phyloP scores from a whole-genome alignment of 371 early-diverging fungal species.

The Cladochytrium tenue region DNA sequence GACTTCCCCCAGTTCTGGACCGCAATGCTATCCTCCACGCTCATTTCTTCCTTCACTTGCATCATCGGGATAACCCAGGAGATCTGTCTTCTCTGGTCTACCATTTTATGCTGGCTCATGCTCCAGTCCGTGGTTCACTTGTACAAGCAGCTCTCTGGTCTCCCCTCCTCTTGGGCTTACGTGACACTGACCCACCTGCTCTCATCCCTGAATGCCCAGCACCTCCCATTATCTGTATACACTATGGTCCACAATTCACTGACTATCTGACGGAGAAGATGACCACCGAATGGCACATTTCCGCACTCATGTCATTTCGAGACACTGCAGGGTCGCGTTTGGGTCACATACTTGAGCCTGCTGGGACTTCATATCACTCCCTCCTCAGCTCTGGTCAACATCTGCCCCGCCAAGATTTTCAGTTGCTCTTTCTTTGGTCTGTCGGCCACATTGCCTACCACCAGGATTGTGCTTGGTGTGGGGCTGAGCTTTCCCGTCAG shows the following conservation, averaged over 20 bases:
- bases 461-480: conserved; percentile 15
- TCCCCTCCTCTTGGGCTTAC: background rate
- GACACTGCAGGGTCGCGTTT: too few relatives aligned
- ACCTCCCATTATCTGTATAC: too few relatives aligned
- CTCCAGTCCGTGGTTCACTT: background rate
- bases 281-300: background rate
- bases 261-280: too few relatives aligned
- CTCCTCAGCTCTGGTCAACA: too few relatives aligned
- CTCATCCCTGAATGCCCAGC: background rate
- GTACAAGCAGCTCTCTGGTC: background rate
- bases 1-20: background rate
- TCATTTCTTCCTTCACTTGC: conserved; percentile 6
- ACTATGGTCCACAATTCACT: background rate
- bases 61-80: background rate
- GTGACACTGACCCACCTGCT: background rate
- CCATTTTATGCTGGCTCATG: background rate
- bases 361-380: too few relatives aligned
- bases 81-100: conserved; percentile 8
- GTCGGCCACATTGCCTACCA: conserved; percentile 10
- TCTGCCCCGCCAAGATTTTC: too few relatives aligned
- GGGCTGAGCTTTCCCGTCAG: too few relatives aligned
- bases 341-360: too few relatives aligned
- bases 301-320: too few relatives aligned
- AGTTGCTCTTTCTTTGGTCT: conserved; percentile 10
- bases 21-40: conserved; percentile 14